phyloP scores from a whole-genome alignment of 2,329 filamentous ascomycete species.

The Ascochyta clinopodiicola region DNA sequence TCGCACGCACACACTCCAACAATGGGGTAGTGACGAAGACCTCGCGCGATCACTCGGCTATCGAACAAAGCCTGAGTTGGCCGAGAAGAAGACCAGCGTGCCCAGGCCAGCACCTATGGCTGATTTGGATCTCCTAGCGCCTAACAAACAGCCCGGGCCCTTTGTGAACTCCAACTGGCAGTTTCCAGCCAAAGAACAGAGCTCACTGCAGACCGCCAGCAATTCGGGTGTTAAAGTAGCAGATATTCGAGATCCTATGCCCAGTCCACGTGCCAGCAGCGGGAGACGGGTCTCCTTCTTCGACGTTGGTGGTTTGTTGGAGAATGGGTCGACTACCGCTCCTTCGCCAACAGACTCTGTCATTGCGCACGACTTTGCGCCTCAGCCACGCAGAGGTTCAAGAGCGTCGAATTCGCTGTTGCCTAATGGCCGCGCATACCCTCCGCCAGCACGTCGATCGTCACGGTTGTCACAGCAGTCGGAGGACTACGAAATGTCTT shows the following conservation, averaged over 20 bases:
- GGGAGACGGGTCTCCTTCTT: slow-evolving; percentile 76
- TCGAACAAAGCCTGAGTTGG: slow-evolving; percentile 62
- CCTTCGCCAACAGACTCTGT: slow-evolving; percentile 47
- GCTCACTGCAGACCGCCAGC: slow-evolving; percentile 25
- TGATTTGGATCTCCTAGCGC: slow-evolving; percentile 35
- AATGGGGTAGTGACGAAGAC: slow-evolving; percentile 92
- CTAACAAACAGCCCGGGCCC: slow-evolving; percentile 27
- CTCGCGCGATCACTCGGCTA: slow-evolving; percentile 82
- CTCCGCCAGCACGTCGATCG: slow-evolving; percentile 36
- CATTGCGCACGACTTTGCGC: slow-evolving; percentile 52
- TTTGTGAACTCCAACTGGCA: slow-evolving; percentile 43
- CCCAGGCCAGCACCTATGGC: slow-evolving; percentile 49
- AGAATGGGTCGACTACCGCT: slow-evolving; percentile 52
- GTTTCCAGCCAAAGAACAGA: slow-evolving; percentile 36
- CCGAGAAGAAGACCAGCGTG: slow-evolving; percentile 51
- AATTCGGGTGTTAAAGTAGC: slow-evolving; percentile 31
- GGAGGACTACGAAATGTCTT: slow-evolving; percentile 40
- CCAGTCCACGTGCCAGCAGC: slow-evolving; percentile 50
- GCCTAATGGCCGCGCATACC: slow-evolving; percentile 32
- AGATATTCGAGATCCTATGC: slow-evolving; percentile 43
- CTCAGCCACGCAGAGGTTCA: slow-evolving; percentile 39
- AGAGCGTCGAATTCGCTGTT: slow-evolving; percentile 37
- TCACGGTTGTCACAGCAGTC: slow-evolving; percentile 45
- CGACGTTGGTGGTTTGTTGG: slow-evolving; percentile 80
- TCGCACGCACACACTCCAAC: slow-evolving; percentile 68